Base-by-base conservation (phyloP, 2,329 filamentous ascomycete species). In the Xylaria sp. region DNA sequence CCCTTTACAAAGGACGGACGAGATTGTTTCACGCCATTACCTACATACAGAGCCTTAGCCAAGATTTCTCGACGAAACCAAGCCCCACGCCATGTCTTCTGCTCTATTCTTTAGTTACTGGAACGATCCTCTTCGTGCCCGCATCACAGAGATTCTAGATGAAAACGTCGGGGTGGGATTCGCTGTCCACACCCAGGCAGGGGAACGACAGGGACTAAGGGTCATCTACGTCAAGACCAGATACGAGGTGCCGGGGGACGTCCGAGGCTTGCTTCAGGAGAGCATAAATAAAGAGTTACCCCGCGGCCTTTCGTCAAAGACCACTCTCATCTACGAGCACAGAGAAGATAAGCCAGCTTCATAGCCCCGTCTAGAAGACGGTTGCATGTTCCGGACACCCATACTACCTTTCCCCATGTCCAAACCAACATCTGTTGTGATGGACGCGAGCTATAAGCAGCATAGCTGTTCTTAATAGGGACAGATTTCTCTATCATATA, bases 181-280 rank as follows among this genome's bases (percentile, higher is more conserved):
- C 38, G 58, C 43, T n/a, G 41, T 62, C 37, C 58, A 56, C 22
- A 50, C 58, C 17, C 46, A 47, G 0, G 42, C 47, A 17, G 50
- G 60, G 9, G 18, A 48, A 9, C 13, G 46, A 20, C 20, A 29
- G 1, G 54, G 57, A 4, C 16, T 52, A 7, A 54, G 52, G 11
- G 55, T 52, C 21, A 58, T 62, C 13, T 49, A 58, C 7, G 50
- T 61, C 39, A 56, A 59, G 57, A 57, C 50, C 1, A 26, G 24
- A 1, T 21, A 44, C 1, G 41, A 48, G 9, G 11, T 52, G 13
- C 2, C 19, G 2, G 6, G 9, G 1, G 13, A 38, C 2, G 40
- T 54, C 7, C 41, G 29, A 18, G 39, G 7, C 3, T 34, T 38
- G 20, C 39, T 60, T 13, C 40, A 56, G 38, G 20, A 45, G 19